A percentile compares a stretch with the other conserved stretches of the same genome.
phyloP scores from a whole-genome alignment of 1,284 basidiomycete genomes.

The Hemileia vastatrix region DNA sequence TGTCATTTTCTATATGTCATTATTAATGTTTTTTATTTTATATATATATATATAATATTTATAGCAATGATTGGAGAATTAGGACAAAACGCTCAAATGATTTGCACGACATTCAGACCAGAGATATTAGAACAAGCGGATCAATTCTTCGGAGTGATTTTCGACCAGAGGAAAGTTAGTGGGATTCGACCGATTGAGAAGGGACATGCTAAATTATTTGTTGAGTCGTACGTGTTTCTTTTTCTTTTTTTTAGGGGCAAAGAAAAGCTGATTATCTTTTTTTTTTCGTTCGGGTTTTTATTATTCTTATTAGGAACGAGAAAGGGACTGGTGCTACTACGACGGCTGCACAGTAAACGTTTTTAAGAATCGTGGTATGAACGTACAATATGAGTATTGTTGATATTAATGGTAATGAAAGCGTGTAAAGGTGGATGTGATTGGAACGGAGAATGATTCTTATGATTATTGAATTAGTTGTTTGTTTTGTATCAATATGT shows the following conservation, averaged over 20 bases:
- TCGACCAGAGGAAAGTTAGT: constrained; percentile 81
- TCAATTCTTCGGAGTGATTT: constrained; percentile 98
- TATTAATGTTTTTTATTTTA: background rate
- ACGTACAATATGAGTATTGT: background rate
- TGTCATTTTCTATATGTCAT: too few relatives aligned
- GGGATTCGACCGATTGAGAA: constrained; percentile 20
- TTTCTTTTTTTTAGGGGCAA: background rate
- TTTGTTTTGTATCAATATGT: too few relatives aligned
- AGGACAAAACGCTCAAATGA: constrained; percentile 80
- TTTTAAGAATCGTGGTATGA: background rate
- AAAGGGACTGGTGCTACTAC: constrained; percentile 15
- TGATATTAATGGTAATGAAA: background rate
- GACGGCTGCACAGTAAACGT: background rate
- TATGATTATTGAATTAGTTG: too few relatives aligned
- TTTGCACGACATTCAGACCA: constrained; percentile 95
- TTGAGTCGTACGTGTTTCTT: constrained; percentile 12
- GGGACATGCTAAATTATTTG: constrained; percentile 22
- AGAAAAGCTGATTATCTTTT: background rate
- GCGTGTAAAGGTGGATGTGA: too few relatives aligned
- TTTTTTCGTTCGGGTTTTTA: background rate
- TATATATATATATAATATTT: background rate
- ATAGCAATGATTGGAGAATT: constrained; percentile 80
- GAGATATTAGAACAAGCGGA: constrained; percentile 93
- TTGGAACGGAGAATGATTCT: too few relatives aligned
- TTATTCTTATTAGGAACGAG: too few relatives aligned